Evolutionary conservation across 345 rosid species (phyloP), one percentile per base, ranked within the genome.

Genomic region (Bruguiera gymnorhiza): DNA sequence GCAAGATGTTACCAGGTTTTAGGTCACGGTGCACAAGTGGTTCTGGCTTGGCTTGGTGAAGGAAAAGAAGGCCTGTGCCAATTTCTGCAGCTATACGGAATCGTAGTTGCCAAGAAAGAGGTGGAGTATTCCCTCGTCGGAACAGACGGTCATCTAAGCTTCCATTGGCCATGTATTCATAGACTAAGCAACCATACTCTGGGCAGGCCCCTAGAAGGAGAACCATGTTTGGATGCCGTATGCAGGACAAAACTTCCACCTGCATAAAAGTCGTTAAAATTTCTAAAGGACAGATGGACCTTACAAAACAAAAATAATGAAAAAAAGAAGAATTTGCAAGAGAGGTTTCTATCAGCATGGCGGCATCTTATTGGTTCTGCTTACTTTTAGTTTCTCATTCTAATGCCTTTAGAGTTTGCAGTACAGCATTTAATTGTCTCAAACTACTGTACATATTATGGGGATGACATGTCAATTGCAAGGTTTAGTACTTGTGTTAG

Each of bases 201-300:
- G 93, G 91, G 76, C 97, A 89, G 15, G 97, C 98, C 31, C 97
- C 98, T 6, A 94, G 81, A n/a, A 91, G 84, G 52, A 89, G 93
- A 73, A 94, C 98, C 97, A 94, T 88, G 83, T 91, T 94, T 61
- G 97, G 96, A 79, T 94, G 97, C 57, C 97, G 79, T 70, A 91
- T 94, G 85, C 81, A 79, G 50, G 92, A 81, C 36, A 94, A 68
- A 16, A 94, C 93, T 82, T 94, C 92, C 62, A 94, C 84, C 92
- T 87, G 72, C 72, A 78, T 0, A 20, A 53, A 59, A 67, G 21
- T 66, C 10, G 53, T 43, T 27, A 19, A 59, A 57, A 21, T 26
- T 19, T 43, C 21, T 37, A 18, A 55, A 55, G 29, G 19, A 13
- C 18, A 13, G 50, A 43, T 2, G 50, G 16, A 43, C 18, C 37